Base-by-base conservation (phyloP, 192 early-diverging fungal genomes). In the Umbelopsis vinacea region DNA sequence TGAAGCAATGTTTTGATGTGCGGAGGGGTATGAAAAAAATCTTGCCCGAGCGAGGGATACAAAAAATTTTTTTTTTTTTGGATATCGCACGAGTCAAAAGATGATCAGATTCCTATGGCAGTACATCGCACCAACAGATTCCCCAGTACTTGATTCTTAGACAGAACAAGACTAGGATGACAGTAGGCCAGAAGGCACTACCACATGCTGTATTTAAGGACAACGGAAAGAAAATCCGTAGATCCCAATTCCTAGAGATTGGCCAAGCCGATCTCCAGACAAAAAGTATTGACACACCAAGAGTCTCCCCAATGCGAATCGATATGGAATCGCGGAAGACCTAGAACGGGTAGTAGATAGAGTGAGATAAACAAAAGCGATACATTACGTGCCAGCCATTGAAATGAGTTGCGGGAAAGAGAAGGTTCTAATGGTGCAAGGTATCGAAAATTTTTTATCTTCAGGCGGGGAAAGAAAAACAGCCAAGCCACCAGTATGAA, bases 1-100 rank as follows among this genome's bases (percentile, higher is more conserved):
- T 79, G 74, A 71, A 87, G 69, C 68, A 52, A 68, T 68, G 67
- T 46, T 48, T 46, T 14, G 21, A 23, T 26, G 17, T n/a, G 6
- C 21, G 11, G 47, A 10, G 19, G 47, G 15, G 9, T 50, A 54
- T 48, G 68, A 23, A 23, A 54, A 55, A 43, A 5, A 19, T 71
- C n/a, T 23, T 35, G 22, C 23, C 12, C 3, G 7, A 54, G 46
- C 53, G 69, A 55, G 48, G 69, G 40, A 54, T 17, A 19, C 6
- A 48, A 26, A 55, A 52, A 43, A 53, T 33, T 46, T 46, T 43
- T 23, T 33, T 46, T 46, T 43, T 23, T 48, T 17, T 54, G 33
- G 38, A 71, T 40, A 29, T 29, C 29, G 29, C 29, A 29, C 1
- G 29, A 29, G 29, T 29, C 29, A 29, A 3, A 29, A 29, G n/a